These are phyloP conservation scores for Pichia paraexigua DNA, from an alignment of 805 yeast genomes.

Conservation along the genomic window DNA sequence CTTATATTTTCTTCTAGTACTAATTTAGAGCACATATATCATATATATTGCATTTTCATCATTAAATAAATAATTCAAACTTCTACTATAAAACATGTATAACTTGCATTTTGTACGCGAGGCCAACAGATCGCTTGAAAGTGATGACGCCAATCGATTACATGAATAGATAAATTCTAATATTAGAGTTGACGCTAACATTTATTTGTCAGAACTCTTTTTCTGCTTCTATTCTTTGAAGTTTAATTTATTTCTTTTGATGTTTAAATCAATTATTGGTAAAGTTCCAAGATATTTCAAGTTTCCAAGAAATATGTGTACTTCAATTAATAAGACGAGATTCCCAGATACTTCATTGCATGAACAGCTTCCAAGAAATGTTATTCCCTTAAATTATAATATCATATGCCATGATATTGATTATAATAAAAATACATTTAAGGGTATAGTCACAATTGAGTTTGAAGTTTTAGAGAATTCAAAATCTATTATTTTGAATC, in stretches of 20 bases:
- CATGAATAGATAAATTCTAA: too few species aligned
- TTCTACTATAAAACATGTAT: background rate
- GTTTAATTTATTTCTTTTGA: background rate
- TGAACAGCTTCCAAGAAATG: constrained; percentile 33
- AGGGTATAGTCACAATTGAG: constrained; percentile 41
- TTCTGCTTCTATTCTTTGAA: background rate
- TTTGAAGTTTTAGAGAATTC: constrained; percentile 38
- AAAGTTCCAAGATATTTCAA: background rate
- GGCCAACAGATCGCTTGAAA: background rate
- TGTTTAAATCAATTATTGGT: background rate
- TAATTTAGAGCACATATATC: background rate
- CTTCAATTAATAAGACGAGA: background rate
- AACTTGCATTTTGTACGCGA: too few species aligned
- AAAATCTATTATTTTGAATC: constrained; percentile 39
- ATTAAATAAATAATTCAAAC: background rate
- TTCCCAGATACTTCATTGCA: constrained; percentile 39
- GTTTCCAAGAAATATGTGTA: constrained; percentile 2
- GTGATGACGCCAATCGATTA: background rate
- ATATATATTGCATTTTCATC: background rate
- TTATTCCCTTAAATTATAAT: constrained; percentile 69
- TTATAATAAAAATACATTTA: constrained; percentile 35
- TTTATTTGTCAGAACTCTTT: too few species aligned
- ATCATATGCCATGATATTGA: constrained; percentile 56
- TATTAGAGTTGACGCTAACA: too few species aligned
- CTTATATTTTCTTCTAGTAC: background rate